These are phyloP conservation scores for Penicillium sclerotiorum DNA, from an alignment of 2,329 filamentous ascomycete genomes.

Conservation along the genomic window DNA sequence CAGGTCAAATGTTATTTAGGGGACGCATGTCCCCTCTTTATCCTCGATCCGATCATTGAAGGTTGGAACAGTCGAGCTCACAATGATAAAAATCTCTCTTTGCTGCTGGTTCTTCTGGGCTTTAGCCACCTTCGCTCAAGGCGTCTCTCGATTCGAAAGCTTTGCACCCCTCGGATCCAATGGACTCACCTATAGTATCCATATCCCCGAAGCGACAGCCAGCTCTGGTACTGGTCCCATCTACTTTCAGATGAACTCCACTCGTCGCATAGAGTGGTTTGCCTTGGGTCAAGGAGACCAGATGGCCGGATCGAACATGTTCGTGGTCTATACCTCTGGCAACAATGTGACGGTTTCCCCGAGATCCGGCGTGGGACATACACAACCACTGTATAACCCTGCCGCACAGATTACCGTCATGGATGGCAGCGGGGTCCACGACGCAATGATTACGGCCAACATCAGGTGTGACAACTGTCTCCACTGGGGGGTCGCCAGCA, in stretches of 20 bases:
- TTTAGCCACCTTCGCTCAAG: slow-evolving; percentile 14
- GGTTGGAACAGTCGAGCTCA: not conserved
- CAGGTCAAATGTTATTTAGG: not conserved
- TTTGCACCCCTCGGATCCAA: slow-evolving; percentile 15
- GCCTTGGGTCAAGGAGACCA: slow-evolving; percentile 57
- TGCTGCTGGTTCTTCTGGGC: slow-evolving; percentile 6
- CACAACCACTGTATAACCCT: slow-evolving; percentile 51
- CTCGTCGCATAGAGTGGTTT: slow-evolving; percentile 57
- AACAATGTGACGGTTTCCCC: slow-evolving; percentile 63
- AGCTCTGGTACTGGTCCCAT: slow-evolving; percentile 57
- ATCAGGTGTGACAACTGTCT: slow-evolving; percentile 45
- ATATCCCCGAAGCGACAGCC: slow-evolving; percentile 57
- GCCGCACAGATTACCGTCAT: slow-evolving; percentile 57
- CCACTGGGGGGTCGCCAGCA: slow-evolving; percentile 19
- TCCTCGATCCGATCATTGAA: not conserved
- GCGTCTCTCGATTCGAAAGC: slow-evolving; percentile 18
- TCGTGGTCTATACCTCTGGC: slow-evolving; percentile 57
- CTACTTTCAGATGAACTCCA: slow-evolving; percentile 60
- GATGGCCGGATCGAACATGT: slow-evolving; percentile 62
- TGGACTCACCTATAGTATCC: slow-evolving; percentile 49
- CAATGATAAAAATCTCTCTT: not conserved
- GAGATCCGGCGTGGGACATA: slow-evolving; percentile 53
- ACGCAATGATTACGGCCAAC: slow-evolving; percentile 62
- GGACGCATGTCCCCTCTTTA: not conserved
- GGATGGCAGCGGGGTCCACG: slow-evolving; percentile 59